phyloP scores from a whole-genome alignment of 495 filamentous ascomycete species.

The Talaromyces stipitatus region DNA sequence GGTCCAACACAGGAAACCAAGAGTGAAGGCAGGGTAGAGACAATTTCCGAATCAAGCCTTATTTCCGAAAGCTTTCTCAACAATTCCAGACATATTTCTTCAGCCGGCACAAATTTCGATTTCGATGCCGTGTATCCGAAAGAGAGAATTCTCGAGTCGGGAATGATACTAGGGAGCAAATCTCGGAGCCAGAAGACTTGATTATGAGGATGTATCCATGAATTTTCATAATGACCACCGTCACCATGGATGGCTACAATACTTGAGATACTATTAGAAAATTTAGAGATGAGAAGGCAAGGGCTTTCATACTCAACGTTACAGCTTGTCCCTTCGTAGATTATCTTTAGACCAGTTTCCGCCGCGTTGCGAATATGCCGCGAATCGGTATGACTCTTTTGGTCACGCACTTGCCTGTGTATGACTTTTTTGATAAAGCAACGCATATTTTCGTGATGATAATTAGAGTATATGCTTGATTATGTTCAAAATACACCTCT shows the following conservation, averaged over 20 bases:
- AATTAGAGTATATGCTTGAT: background rate
- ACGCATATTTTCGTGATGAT: background rate
- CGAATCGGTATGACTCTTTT: background rate
- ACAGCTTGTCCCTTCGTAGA: background rate
- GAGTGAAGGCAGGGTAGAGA: background rate
- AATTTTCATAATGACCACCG: background rate
- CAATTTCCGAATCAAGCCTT: background rate
- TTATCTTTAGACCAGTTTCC: background rate
- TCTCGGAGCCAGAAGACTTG: conserved; percentile 7
- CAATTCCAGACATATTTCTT: background rate
- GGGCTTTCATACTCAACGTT: background rate
- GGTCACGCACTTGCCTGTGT: background rate
- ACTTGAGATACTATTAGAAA: background rate
- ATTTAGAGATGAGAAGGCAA: background rate
- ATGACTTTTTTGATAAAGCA: background rate
- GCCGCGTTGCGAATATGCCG: background rate
- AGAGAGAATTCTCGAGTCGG: background rate
- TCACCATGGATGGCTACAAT: conserved; percentile 7
- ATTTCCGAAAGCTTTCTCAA: background rate
- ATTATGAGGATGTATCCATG: conserved; percentile 5
- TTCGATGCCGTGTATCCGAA: conserved; percentile 3
- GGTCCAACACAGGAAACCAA: background rate
- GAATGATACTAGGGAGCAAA: conserved; percentile 3
- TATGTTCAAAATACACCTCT: too few relatives aligned
- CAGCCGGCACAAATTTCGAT: background rate